Evolutionary conservation across 2,329 filamentous ascomycete genomes (phyloP), one percentile per base, ranked within the genome.

Genomic region (Periconia sp.): DNA sequence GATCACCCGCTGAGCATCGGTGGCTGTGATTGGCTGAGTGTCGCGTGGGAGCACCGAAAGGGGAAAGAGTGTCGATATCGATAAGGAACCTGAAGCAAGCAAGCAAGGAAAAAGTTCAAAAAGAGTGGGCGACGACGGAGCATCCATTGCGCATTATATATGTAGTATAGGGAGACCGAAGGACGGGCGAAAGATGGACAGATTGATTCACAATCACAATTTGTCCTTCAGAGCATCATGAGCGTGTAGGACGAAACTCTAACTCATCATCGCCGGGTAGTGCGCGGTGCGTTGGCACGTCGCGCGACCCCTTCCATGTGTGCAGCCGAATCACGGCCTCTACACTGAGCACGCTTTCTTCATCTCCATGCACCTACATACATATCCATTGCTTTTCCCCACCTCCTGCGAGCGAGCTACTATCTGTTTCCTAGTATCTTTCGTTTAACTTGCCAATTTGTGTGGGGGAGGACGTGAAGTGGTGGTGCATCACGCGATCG

Each of bases 281-380:
- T 37, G 33, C 17, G 41, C 31, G 46, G 43, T 62, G 61, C 51
- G 49, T 47, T 60, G 64, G 64, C 68, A 70, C 68, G 8, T n/a
- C 23, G 8, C 23, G 63, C 68, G 68, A 71, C 65, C 64, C 5
- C 10, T 61, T 23, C 55, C 49, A 45, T 50, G 45, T n/a, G 23
- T 13, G 11, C 33, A 5, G 31, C 50, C 49, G 37, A 69, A 58
- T 71, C 62, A 71, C 61, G 61, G 52, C 59, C 47, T 49, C 59
- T 47, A 54, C 53, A 45, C 37, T 54, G 59, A 56, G 65, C 68
- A 73, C 68, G 58, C 70, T 74, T 60, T 73, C 51, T 67, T 74
- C 66, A 40, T 60, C 67, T 7, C 66, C 8, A 58, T 69, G 1
- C 35, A 64, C 11, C 57, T 27, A 27, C 23, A 27, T 27, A 27